Percentiles rank a stretch among this genome's conserved stretches.
phyloP scores from a whole-genome alignment of 352 stramenopile genomes.

The Plasmopara muralis region DNA sequence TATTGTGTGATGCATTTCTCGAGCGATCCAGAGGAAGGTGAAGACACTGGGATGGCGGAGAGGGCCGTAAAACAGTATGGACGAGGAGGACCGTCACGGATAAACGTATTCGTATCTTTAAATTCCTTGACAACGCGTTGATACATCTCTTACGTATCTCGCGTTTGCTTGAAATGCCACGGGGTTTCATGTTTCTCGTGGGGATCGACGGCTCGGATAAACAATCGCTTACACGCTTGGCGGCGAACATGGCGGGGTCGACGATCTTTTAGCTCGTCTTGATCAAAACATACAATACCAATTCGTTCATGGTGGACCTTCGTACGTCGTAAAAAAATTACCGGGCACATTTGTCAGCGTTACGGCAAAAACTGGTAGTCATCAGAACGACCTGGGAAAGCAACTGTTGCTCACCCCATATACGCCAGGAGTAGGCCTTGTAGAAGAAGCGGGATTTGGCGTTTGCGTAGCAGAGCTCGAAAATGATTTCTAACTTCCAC shows the following conservation, averaged over 20 bases:
- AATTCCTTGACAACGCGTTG: slow-evolving; percentile 97
- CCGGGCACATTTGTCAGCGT: slow-evolving; percentile 83
- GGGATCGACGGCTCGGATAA: slow-evolving; percentile 97
- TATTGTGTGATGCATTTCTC: slow-evolving; percentile 98
- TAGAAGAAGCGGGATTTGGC: too few relatives aligned
- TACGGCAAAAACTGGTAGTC: too few relatives aligned
- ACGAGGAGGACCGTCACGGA: slow-evolving; percentile 89
- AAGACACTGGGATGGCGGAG: slow-evolving; percentile 91
- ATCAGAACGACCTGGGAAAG: too few relatives aligned
- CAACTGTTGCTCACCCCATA: too few relatives aligned
- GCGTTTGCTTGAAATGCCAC: slow-evolving; percentile 94
- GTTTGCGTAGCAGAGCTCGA: too few relatives aligned
- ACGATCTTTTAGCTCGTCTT: slow-evolving; percentile 98
- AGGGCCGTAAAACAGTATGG: slow-evolving; percentile 95
- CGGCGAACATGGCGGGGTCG: slow-evolving; percentile 94
- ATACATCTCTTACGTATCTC: slow-evolving; percentile 95
- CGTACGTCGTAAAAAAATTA: slow-evolving; percentile 94
- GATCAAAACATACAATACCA: slow-evolving; percentile 98
- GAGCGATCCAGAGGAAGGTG: slow-evolving; percentile 94
- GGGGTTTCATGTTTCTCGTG: slow-evolving; percentile 93
- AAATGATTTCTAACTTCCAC: too few relatives aligned
- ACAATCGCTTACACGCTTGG: slow-evolving; percentile 94
- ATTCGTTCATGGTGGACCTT: slow-evolving; percentile 97
- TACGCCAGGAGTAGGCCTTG: too few relatives aligned
- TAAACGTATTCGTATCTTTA: slow-evolving; percentile 87